Conservation (phyloP, 495 filamentous ascomycete species). For the Immersiella caudata region DNA sequence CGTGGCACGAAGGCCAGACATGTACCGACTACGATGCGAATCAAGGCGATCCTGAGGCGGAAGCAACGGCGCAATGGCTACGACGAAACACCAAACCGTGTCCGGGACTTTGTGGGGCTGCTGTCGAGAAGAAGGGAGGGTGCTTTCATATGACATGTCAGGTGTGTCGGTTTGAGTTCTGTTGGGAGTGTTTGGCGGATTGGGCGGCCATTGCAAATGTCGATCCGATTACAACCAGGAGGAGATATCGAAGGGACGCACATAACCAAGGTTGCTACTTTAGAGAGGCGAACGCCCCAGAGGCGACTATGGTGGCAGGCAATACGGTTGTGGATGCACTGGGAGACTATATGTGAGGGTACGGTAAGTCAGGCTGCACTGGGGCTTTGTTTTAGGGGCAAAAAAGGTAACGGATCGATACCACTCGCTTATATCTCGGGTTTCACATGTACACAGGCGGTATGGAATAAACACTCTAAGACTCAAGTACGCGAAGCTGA, state of each 20-base stretch:
- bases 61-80: constrained; percentile 17
- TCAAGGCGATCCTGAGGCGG: background rate
- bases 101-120: constrained; percentile 16
- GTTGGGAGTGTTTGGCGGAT: constrained; percentile 29
- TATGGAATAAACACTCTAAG: too few species aligned
- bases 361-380: background rate
- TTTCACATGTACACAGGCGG: too few species aligned
- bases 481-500: too few species aligned
- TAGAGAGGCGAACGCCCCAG: background rate
- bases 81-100: constrained; percentile 20
- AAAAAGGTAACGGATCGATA: background rate
- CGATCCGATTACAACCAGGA: background rate
- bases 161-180: constrained; percentile 28
- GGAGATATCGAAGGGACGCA: constrained; percentile 5
- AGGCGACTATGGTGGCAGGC: constrained; percentile 15
- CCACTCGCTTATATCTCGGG: background rate
- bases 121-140: constrained; percentile 22
- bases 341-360: background rate
- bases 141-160: constrained; percentile 30
- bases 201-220: constrained; percentile 15
- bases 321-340: constrained; percentile 15
- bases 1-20: constrained; percentile 45
- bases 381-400: background rate
- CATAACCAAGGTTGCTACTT: constrained; percentile 25
- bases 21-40: constrained; percentile 40